phyloP scores from a whole-genome alignment of 2,329 filamentous ascomycete genomes.

The Trichophyton benhamiae region DNA sequence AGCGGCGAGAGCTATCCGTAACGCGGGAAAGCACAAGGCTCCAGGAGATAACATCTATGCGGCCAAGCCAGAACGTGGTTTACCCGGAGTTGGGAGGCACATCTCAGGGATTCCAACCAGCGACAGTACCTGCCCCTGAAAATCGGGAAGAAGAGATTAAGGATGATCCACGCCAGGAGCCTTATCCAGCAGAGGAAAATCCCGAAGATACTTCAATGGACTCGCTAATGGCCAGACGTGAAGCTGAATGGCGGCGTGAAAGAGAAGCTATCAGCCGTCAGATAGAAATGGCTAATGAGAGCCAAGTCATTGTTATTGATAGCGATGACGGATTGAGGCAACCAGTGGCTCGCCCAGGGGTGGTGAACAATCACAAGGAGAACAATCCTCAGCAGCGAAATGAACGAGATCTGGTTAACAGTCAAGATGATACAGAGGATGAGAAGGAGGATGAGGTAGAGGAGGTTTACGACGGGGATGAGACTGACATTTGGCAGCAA shows the following conservation, averaged over 20 bases:
- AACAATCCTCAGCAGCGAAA: background rate
- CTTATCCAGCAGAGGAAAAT: slow-evolving; percentile 1
- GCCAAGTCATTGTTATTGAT: slow-evolving; percentile 34
- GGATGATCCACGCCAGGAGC: background rate
- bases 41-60: background rate
- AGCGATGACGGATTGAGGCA: slow-evolving; percentile 24
- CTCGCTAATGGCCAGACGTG: slow-evolving; percentile 20
- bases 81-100: background rate
- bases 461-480: slow-evolving; percentile 22
- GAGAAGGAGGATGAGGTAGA: slow-evolving; percentile 5
- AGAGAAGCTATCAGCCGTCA: slow-evolving; percentile 34
- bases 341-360: background rate
- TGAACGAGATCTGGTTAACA: slow-evolving; percentile 9
- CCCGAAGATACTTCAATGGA: slow-evolving; percentile 6
- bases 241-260: slow-evolving; percentile 35
- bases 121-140: background rate
- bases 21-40: background rate
- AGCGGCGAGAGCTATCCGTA: slow-evolving; percentile 1
- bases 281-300: slow-evolving; percentile 32
- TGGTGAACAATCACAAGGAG: background rate
- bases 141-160: background rate
- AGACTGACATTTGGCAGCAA: slow-evolving; percentile 33
- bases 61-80: background rate
- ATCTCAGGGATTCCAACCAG: background rate
- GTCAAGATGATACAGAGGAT: background rate